Percentiles rank a stretch among this genome's conserved stretches.
Conservation (phyloP, 83 land plant species). For the Thuja plicata region DNA sequence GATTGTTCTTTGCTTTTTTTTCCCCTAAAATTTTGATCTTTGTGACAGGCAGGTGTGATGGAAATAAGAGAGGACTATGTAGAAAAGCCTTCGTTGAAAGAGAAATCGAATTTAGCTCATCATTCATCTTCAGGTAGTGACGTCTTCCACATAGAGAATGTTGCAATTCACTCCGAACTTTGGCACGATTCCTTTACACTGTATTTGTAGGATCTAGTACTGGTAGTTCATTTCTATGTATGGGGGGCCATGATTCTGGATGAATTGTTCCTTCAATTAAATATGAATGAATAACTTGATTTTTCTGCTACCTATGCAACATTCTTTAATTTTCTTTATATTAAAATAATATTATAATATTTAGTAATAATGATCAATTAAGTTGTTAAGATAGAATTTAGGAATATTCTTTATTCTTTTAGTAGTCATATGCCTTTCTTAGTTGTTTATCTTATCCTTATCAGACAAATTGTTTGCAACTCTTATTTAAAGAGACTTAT, state of each 20-base stretch:
- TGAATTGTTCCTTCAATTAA: neutral
- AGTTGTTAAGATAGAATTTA: no score
- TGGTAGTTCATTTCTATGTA: neutral
- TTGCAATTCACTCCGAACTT: neutral
- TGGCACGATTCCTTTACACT: neutral
- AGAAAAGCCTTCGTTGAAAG: slow-evolving; percentile 29
- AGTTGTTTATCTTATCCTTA: no score
- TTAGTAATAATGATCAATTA: no score
- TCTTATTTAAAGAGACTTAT: no score
- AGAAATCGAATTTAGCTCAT: slow-evolving; percentile 1
- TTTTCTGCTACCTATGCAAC: neutral
- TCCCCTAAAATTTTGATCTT: neutral
- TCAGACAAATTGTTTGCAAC: no score
- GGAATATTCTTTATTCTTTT: no score
- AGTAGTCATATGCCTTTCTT: no score
- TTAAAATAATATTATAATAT: no score
- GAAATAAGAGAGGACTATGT: slow-evolving; percentile 72
- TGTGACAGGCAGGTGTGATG: slow-evolving; percentile 38
- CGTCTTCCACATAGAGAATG: neutral
- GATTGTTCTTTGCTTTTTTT: neutral
- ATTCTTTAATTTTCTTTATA: no score
- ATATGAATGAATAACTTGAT: no score
- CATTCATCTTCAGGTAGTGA: slow-evolving; percentile 4
- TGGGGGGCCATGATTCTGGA: neutral
- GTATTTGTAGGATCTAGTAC: neutral